Conservation (phyloP, 495 filamentous ascomycete species). For the Xylaria scruposa region DNA sequence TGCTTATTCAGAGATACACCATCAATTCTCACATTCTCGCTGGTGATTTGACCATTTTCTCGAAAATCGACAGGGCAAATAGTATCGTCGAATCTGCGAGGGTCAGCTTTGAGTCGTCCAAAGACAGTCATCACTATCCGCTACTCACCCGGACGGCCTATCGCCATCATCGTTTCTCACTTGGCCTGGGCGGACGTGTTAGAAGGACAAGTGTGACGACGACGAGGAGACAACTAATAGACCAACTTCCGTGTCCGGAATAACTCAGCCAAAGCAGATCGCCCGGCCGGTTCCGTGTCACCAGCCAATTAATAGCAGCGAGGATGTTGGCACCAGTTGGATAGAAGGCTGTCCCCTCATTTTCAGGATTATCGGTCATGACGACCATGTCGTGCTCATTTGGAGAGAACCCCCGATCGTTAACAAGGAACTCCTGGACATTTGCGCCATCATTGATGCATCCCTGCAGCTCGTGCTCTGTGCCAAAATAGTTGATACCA, state of each 20-base stretch:
- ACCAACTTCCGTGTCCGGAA: not conserved
- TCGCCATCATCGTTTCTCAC: not conserved
- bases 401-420: constrained; percentile 57
- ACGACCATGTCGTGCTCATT: constrained; percentile 59
- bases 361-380: constrained; percentile 49
- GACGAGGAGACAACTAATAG: not conserved
- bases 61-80: constrained; percentile 65
- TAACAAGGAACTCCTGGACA: constrained; percentile 52
- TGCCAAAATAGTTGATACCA: too few species aligned
- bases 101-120: constrained; percentile 26
- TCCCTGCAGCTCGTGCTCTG: not conserved
- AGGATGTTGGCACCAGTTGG: constrained; percentile 64
- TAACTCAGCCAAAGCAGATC: not conserved
- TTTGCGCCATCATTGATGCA: constrained; percentile 55
- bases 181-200: not conserved
- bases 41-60: constrained; percentile 57
- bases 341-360: constrained; percentile 56
- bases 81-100: constrained; percentile 58
- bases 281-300: not conserved
- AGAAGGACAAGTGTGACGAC: not conserved
- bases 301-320: constrained; percentile 63
- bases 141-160: not conserved
- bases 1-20: not conserved
- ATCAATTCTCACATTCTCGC: constrained; percentile 44
- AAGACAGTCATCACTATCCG: not conserved